Percentiles rank a stretch among this genome's conserved stretches.
Conservation (phyloP, 768 basidiomycete species). For the Pisolithus orientalis region DNA sequence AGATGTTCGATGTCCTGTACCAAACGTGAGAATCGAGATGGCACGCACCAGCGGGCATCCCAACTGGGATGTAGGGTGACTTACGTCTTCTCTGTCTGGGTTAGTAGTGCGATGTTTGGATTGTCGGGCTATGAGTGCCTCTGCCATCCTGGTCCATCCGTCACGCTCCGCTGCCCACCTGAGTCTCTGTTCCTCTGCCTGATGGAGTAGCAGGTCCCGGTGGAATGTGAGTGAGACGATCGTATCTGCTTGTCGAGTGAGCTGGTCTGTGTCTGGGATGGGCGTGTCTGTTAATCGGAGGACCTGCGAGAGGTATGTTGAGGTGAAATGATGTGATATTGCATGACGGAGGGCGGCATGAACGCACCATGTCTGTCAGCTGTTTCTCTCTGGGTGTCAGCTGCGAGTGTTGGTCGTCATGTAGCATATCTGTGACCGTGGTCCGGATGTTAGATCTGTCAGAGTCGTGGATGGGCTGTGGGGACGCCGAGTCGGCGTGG, state of each 20-base stretch:
- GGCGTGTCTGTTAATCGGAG: slow-evolving; percentile 38
- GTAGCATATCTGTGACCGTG: slow-evolving; percentile 39
- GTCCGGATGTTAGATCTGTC: slow-evolving; percentile 47
- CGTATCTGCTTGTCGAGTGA: slow-evolving; percentile 54
- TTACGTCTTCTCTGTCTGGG: slow-evolving; percentile 39
- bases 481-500: slow-evolving; percentile 21
- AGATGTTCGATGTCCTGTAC: slow-evolving; percentile 52
- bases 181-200: slow-evolving; percentile 51
- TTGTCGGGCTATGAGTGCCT: slow-evolving; percentile 51
- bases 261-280: slow-evolving; percentile 38
- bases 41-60: background rate
- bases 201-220: slow-evolving; percentile 48
- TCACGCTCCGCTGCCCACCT: slow-evolving; percentile 60
- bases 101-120: slow-evolving; percentile 32
- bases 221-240: slow-evolving; percentile 53
- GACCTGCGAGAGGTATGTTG: slow-evolving; percentile 30
- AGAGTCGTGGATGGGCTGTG: slow-evolving; percentile 35
- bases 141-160: slow-evolving; percentile 60
- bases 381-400: slow-evolving; percentile 41
- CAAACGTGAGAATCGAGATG: slow-evolving; percentile 9
- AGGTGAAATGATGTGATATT: slow-evolving; percentile 1
- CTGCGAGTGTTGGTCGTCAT: slow-evolving; percentile 17
- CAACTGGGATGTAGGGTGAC: slow-evolving; percentile 9
- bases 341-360: slow-evolving; percentile 6
- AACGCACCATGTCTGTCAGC: slow-evolving; percentile 49